Conservation (phyloP, 768 basidiomycete genomes). For the Gloeostereum incarnatum region DNA sequence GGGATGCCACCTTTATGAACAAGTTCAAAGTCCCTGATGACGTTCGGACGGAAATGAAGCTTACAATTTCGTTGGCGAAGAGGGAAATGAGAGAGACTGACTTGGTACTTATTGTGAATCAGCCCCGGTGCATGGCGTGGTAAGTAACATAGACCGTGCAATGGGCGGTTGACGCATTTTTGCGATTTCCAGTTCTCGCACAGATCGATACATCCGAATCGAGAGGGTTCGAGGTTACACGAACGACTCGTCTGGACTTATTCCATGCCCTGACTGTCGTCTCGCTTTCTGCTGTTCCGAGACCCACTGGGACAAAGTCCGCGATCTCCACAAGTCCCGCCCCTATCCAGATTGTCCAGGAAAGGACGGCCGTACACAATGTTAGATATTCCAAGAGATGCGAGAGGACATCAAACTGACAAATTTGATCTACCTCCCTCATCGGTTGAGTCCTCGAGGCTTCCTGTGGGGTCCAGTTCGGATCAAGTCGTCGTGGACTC, state of each 20-base stretch:
- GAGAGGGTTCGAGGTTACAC: slow-evolving; percentile 9
- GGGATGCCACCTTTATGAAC: slow-evolving; percentile 3
- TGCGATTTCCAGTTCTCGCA: slow-evolving; percentile 13
- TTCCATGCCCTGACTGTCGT: slow-evolving; percentile 17
- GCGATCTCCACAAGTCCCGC: slow-evolving; percentile 9
- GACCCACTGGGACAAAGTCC: slow-evolving; percentile 15
- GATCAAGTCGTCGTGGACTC: slow-evolving; percentile 14
- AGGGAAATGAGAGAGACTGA: no score
- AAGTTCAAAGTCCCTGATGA: slow-evolving; percentile 10
- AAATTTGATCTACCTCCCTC: no score
- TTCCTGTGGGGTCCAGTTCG: slow-evolving; percentile 22
- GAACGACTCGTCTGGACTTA: slow-evolving; percentile 5
- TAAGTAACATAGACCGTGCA: no score
- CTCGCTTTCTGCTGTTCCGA: slow-evolving; percentile 18
- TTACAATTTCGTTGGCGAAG: no score
- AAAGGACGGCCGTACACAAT: slow-evolving; percentile 17
- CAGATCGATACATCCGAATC: slow-evolving; percentile 17
- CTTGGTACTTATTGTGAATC: slow-evolving; percentile 16
- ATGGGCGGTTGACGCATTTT: not conserved
- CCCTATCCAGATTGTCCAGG: slow-evolving; percentile 15
- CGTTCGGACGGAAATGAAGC: slow-evolving; percentile 16
- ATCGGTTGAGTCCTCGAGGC: slow-evolving; percentile 12
- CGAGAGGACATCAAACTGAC: slow-evolving; percentile 13
- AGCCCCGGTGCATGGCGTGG: slow-evolving; percentile 22
- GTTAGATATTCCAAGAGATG: slow-evolving; percentile 16